Evolutionary conservation across 164 flowering plant genomes (phyloP).

Genomic region (Magnolia officinalis): DNA sequence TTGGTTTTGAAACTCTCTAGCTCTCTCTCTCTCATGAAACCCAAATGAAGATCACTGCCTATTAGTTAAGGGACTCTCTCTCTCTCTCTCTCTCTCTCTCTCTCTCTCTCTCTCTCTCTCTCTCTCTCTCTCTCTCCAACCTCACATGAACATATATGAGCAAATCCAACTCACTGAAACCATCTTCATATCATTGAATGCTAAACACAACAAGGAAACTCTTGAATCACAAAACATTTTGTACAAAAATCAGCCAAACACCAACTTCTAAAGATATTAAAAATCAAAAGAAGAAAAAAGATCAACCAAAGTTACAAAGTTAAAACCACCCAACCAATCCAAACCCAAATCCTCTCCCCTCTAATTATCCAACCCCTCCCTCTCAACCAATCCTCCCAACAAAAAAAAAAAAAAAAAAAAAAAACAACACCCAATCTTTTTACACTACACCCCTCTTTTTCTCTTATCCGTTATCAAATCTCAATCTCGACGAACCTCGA

Average conservation of each 20-base stretch:
- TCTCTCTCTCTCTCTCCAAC: too few species aligned
- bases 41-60: not conserved
- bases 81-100: too few species aligned
- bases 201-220: not conserved
- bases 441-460: not conserved
- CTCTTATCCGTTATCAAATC: not conserved
- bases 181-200: not conserved
- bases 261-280: not conserved
- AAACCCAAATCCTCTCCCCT: not conserved
- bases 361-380: not conserved
- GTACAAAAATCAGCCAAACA: slow-evolving; percentile 8
- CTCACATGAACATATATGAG: not conserved
- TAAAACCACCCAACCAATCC: not conserved
- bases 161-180: not conserved
- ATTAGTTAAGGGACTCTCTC: not conserved
- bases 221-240: slow-evolving; percentile 7
- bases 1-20: too few species aligned
- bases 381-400: not conserved
- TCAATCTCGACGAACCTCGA: not conserved
- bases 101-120: too few species aligned
- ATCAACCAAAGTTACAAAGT: slow-evolving; percentile 2
- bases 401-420: not conserved
- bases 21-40: too few species aligned
- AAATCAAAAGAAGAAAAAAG: not conserved
- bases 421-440: not conserved